phyloP scores from a whole-genome alignment of 2,329 filamentous ascomycete species.

The Epichloe gansuensis region DNA sequence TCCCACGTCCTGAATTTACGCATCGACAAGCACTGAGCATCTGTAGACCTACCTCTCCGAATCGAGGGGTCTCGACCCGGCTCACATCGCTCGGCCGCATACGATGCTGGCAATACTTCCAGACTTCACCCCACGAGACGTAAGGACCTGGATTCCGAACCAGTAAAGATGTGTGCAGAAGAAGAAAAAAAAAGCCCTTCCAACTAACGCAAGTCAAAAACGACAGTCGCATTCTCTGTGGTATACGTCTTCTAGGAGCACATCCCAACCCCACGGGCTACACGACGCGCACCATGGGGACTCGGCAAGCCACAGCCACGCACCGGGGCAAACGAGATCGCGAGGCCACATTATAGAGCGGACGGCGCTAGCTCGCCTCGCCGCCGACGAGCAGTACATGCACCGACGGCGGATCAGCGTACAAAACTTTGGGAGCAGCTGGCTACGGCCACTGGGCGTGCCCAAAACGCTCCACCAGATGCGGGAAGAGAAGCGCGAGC shows the following conservation, averaged over 20 bases:
- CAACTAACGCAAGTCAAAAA: not conserved
- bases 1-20: not conserved
- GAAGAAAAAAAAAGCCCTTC: not conserved
- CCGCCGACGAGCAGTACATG: slow-evolving; percentile 65
- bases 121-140: slow-evolving; percentile 57
- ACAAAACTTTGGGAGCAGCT: slow-evolving; percentile 73
- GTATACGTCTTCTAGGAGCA: slow-evolving; percentile 54
- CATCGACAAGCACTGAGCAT: not conserved
- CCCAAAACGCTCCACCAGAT: slow-evolving; percentile 82
- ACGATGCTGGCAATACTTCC: slow-evolving; percentile 52
- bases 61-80: not conserved
- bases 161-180: not conserved
- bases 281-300: slow-evolving; percentile 21
- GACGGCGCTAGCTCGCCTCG: slow-evolving; percentile 55
- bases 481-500: slow-evolving; percentile 79
- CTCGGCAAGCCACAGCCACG: slow-evolving; percentile 16
- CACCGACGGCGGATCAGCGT: slow-evolving; percentile 70
- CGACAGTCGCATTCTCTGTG: slow-evolving; percentile 58
- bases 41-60: not conserved
- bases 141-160: slow-evolving; percentile 24
- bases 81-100: slow-evolving; percentile 5
- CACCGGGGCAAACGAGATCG: slow-evolving; percentile 23
- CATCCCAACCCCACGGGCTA: slow-evolving; percentile 23
- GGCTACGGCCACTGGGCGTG: slow-evolving; percentile 83
- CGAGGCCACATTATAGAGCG: slow-evolving; percentile 38